Base-by-base conservation (phyloP, 306 rosid species). In the Ammopiptanthus mongolicus region DNA sequence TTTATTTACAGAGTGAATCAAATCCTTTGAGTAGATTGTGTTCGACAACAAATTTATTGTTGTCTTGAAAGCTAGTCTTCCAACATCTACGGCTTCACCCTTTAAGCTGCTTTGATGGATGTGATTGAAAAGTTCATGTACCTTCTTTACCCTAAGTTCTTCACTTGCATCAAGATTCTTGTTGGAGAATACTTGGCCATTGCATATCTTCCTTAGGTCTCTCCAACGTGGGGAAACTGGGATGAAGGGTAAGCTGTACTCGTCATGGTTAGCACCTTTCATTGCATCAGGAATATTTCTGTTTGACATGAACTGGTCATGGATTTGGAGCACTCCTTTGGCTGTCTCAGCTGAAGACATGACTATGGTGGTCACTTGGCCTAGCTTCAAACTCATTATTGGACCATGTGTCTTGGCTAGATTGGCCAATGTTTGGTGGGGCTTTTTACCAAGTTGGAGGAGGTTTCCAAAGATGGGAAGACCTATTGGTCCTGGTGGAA, bases 401-500 rank as follows among this genome's bases (percentile, higher is more conserved):
- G 94, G 87, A 31, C 92, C 94, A 13, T 85, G 67, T n/a, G 0
- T 48, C 2, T 74, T 36, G 57, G 89, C 79, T 5, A 85, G 85
- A 0, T 12, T 37, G 37, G 91, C 71, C 8, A 88, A 8, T n/a
- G 88, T 73, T 58, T 85, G 67, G 59, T 90, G 91, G 0, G 88
- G 91, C 15, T 83, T 88, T n/a, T 59, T 19, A 0, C 93, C 94
- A 1, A 88, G 73, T 29, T 82, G 83, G 19, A 80, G 52, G 23
- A 91, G 85, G 78, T 88, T 91, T 3, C 94, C 97, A 0, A 91
- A 19, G 0, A 88, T 2, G 0, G 87, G 91, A 5, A 76, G 6
- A 0, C 82, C 88, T 3, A 1, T 8, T 1, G 91, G 93, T 1
- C 93, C 87, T 2, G 96, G 91, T 28, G 91, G 96, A 17, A 83